phyloP scores from a whole-genome alignment of 176 grass and related monocot species.

The Aegilops tauschii region DNA sequence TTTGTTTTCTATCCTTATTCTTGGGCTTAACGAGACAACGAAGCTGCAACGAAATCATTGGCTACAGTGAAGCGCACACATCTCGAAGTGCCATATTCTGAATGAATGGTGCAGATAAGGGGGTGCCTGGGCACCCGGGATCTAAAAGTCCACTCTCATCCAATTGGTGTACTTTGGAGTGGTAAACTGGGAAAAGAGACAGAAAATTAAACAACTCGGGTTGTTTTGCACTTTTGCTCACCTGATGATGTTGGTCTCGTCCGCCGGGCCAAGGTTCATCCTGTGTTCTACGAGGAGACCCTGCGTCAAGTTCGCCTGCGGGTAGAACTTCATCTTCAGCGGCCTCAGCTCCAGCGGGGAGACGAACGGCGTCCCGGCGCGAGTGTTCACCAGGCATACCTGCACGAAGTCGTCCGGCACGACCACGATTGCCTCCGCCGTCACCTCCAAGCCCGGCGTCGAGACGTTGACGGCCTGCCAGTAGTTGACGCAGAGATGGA shows the following conservation, averaged over 20 bases:
- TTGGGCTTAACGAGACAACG: too few species aligned
- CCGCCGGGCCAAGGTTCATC: slow-evolving; percentile 28
- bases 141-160: too few species aligned
- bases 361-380: slow-evolving; percentile 60
- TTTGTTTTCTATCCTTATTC: too few species aligned
- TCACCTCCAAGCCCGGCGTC: rapidly evolving
- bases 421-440: slow-evolving; percentile 24
- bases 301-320: background rate
- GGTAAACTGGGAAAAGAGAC: too few species aligned
- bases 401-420: slow-evolving; percentile 29
- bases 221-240: too few species aligned
- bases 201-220: too few species aligned
- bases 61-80: too few species aligned
- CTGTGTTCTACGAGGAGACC: slow-evolving; percentile 14
- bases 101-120: too few species aligned
- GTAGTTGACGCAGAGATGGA: slow-evolving; percentile 51
- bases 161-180: too few species aligned
- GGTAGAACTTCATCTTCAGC: slow-evolving; percentile 29
- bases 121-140: too few species aligned
- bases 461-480: slow-evolving; percentile 43
- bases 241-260: background rate
- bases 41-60: too few species aligned
- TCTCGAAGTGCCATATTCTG: too few species aligned
- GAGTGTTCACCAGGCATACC: slow-evolving; percentile 54
- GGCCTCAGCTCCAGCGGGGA: slow-evolving; percentile 56